phyloP scores from a whole-genome alignment of 768 basidiomycete genomes.

The Phylloporus rhodoxanthus region DNA sequence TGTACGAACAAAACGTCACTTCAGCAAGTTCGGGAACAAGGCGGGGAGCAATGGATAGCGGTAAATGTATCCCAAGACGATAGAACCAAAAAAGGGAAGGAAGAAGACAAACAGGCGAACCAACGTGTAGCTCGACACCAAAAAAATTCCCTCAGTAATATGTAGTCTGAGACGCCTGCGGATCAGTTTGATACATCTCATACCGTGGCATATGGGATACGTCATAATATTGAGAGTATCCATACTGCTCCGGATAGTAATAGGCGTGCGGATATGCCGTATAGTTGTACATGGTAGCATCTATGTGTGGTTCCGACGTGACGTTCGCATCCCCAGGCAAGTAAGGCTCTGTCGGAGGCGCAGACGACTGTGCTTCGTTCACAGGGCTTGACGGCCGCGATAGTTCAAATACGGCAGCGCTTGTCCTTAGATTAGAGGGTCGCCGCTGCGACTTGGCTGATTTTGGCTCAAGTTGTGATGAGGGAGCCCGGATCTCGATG shows the following conservation, averaged over 20 bases:
- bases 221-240: slow-evolving; percentile 64
- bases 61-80: slow-evolving; percentile 17
- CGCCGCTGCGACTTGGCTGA: slow-evolving; percentile 22
- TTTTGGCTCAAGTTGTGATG: slow-evolving; percentile 24
- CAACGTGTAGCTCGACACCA: slow-evolving; percentile 4
- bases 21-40: slow-evolving; percentile 8
- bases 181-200: slow-evolving; percentile 59
- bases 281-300: slow-evolving; percentile 46
- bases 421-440: slow-evolving; percentile 43
- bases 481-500: slow-evolving; percentile 67
- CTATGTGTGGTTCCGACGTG: slow-evolving; percentile 26
- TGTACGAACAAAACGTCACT: slow-evolving; percentile 24
- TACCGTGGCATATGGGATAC: slow-evolving; percentile 60
- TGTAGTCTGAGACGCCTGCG: slow-evolving; percentile 42
- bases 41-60: slow-evolving; percentile 12
- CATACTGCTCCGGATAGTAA: slow-evolving; percentile 68
- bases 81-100: slow-evolving; percentile 17
- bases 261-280: slow-evolving; percentile 53
- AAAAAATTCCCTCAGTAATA: slow-evolving; percentile 47
- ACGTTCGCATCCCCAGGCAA: slow-evolving; percentile 11
- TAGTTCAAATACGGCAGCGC: slow-evolving; percentile 48
- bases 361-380: slow-evolving; percentile 11
- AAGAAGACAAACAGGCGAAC: slow-evolving; percentile 10
- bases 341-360: slow-evolving; percentile 12
- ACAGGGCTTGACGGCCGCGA: slow-evolving; percentile 28